Base-by-base conservation (phyloP, 306 rosid species). In the Cucurbita ficifolia region DNA sequence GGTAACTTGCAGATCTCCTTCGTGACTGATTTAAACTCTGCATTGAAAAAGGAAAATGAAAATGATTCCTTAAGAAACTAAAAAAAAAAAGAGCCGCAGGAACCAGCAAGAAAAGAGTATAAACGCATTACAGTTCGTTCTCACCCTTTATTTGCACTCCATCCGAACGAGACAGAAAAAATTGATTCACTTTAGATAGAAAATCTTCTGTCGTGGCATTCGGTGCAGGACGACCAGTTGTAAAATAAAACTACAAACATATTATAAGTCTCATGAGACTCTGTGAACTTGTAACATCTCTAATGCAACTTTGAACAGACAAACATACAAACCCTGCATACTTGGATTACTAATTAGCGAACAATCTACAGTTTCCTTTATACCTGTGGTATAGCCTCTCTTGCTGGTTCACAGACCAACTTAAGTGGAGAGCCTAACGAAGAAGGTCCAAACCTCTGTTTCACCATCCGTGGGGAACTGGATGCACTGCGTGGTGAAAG, bases 1-100 rank as follows among this genome's bases (percentile, higher is more conserved):
- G 98, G 98, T 76, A 94, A 90, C 94, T 86, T 94, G 90, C 98
- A 94, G 64, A 94, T 77, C 73, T 86, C 97, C 92, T 90, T 94
- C 14, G 91, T 88, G 75, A 94, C 79, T 38, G 81, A 75, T 80
- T 90, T 90, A 78, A 94, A 94, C 59, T 94, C 97, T 94, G 89
- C 54, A 72, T 87, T 46, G 62, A 58, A 78, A 80, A 79, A 55
- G 55, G 72, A 80, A 79, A 62, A 8, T 38, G 70, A 60, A 35
- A 13, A 60, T 7, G 5, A 29, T 29, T 39, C 22, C 42, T 62
- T 38, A 8, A 17, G 42, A 38, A 36, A 38, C 48, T 29, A 29
- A 29, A 29, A 29, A 2, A 24, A 24, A 29, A 29, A 29, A 29
- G 4, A 29, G 33, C 33, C 33, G 2, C 33, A 2, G 33, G 33